phyloP scores from a whole-genome alignment of 2,329 filamentous ascomycete genomes.

The Amesomyces nigricolor region DNA sequence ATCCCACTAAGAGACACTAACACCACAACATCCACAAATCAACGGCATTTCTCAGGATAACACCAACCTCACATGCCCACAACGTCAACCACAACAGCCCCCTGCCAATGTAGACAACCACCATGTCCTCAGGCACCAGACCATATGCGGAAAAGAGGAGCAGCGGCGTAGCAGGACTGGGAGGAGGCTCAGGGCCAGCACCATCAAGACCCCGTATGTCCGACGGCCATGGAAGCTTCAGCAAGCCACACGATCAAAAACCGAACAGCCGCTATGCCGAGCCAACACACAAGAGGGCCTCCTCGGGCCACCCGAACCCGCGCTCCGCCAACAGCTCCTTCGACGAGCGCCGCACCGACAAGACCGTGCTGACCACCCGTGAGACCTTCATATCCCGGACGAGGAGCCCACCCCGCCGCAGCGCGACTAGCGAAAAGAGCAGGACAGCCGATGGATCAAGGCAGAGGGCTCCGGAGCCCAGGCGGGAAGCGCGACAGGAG shows the following conservation, averaged over 20 bases:
- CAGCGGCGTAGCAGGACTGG: constrained; percentile 19
- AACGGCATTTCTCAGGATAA: background rate
- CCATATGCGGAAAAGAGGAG: constrained; percentile 27
- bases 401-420: constrained; percentile 51
- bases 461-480: constrained; percentile 41
- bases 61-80: constrained; percentile 3
- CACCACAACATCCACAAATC: background rate
- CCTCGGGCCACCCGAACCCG: constrained; percentile 47
- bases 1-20: background rate
- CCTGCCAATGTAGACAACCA: constrained; percentile 26
- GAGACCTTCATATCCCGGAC: constrained; percentile 57
- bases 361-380: constrained; percentile 49
- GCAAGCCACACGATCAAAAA: constrained; percentile 2
- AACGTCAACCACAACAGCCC: constrained; percentile 3
- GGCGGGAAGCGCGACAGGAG: constrained; percentile 43
- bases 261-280: constrained; percentile 31
- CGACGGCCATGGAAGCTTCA: constrained; percentile 14
- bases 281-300: constrained; percentile 48
- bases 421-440: constrained; percentile 33
- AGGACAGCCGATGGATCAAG: constrained; percentile 33
- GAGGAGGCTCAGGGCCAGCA: constrained; percentile 12
- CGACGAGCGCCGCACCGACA: constrained; percentile 54
- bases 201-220: constrained; percentile 23
- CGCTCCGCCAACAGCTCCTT: constrained; percentile 44
- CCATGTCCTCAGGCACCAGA: constrained; percentile 28